Evolutionary conservation across 257 asterid species (phyloP).

Genomic region (Salvia rosmarinus): DNA sequence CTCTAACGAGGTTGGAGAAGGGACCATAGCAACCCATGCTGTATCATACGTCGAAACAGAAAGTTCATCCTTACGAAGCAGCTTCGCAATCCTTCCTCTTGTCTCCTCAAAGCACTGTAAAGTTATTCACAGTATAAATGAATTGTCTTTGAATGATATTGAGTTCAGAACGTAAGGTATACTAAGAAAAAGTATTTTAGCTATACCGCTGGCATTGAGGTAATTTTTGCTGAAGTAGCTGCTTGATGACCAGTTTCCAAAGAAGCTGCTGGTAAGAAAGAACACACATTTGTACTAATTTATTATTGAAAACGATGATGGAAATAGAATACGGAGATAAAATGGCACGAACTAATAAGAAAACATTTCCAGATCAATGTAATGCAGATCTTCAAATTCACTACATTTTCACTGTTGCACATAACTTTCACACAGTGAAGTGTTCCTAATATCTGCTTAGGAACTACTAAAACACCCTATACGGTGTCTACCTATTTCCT

Average conservation of each 20-base stretch:
- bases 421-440: neutral
- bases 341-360: neutral
- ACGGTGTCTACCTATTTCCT: neutral
- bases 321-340: neutral
- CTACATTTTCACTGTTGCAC: neutral
- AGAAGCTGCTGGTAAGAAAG: slow-evolving; percentile 47
- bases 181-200: neutral
- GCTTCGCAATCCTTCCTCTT: slow-evolving; percentile 58
- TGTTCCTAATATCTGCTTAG: too few species aligned
- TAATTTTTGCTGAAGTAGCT: slow-evolving; percentile 34
- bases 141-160: slow-evolving; percentile 1
- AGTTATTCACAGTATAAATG: slow-evolving; percentile 30
- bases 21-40: slow-evolving; percentile 99
- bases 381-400: neutral
- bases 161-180: neutral
- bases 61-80: slow-evolving; percentile 54
- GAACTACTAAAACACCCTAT: too few species aligned
- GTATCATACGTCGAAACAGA: slow-evolving; percentile 88
- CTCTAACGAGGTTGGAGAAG: slow-evolving; percentile 62
- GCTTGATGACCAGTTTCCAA: slow-evolving; percentile 40
- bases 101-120: slow-evolving; percentile 53
- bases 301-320: neutral
- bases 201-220: slow-evolving; percentile 38
- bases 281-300: slow-evolving; percentile 11
- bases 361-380: neutral